Evolutionary conservation across 192 early-diverging fungal species (phyloP).

Genomic region (Chytriomyces sp.): DNA sequence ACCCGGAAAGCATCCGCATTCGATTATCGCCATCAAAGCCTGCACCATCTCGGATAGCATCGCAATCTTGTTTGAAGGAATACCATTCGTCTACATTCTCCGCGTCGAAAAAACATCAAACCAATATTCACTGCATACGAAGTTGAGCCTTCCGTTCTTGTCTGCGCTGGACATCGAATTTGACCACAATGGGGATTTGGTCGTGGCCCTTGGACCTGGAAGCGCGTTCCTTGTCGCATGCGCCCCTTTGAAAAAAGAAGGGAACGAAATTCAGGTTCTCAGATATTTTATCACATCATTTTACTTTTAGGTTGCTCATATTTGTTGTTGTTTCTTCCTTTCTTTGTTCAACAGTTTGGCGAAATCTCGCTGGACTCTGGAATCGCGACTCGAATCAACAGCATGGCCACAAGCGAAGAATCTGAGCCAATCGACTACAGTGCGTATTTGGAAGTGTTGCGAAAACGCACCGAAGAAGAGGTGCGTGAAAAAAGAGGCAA

Average conservation of each 20-base stretch:
- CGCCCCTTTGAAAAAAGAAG: neutral
- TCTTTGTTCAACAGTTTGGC: neutral
- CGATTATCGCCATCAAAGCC: constrained; percentile 23
- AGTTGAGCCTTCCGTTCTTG: constrained; percentile 10
- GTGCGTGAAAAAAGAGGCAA: neutral
- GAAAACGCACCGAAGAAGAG: constrained; percentile 32
- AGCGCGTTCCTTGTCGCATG: neutral
- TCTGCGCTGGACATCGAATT: constrained; percentile 28
- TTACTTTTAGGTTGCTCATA: neutral
- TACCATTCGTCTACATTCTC: constrained; percentile 23
- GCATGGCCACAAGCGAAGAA: neutral
- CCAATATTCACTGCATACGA: neutral
- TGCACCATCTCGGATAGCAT: constrained; percentile 1
- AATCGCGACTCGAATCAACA: neutral
- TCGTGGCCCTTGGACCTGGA: constrained; percentile 20
- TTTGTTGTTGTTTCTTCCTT: neutral
- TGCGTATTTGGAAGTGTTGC: constrained; percentile 17
- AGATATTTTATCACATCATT: neutral
- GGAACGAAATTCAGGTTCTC: neutral
- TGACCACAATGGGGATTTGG: neutral
- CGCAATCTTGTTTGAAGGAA: constrained; percentile 15
- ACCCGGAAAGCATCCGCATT: neutral
- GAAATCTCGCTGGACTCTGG: neutral
- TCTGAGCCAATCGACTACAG: constrained; percentile 3
- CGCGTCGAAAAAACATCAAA: neutral